Evolutionary conservation across 495 filamentous ascomycete species (phyloP), one percentile per base, ranked within the genome.

Genomic region (Mycothermus thermophilus): DNA sequence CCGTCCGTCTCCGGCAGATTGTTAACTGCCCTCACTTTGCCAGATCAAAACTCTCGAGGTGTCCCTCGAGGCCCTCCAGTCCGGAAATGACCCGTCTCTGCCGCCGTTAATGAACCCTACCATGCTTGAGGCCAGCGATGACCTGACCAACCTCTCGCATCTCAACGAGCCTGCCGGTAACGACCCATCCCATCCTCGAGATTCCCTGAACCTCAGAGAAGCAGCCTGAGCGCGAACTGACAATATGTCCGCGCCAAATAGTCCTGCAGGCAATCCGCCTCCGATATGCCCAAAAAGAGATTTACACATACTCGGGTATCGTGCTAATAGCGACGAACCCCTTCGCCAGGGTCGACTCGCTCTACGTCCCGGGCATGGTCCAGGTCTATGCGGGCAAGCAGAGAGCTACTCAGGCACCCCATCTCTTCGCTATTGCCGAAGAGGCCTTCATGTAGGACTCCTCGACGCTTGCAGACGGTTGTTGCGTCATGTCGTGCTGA

Each of bases 231-330:
- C n/a, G n/a, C n/a, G n/a, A n/a, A 44, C 63, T 73, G 46, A 72
- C 47, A 33, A n/a, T n/a, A 31, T 18, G 7, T 28, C 32, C 35
- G 33, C 35, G 19, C 21, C 15, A 14, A 37, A 41, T 47, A 96
- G 90, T 99, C 34, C 61, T 99, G 21, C 90, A 99, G 69, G 90
- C 90, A 17, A 99, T 99, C 53, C 86, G 83, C 52, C 75, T 99
- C 48, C 84, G 90, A 59, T 99, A 99, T 67, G 75, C 81, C 37
- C 93, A 99, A 55, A 96, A 96, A 54, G 90, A 99, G 51, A 99
- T 99, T 49, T 99, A 99, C 69, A 99, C 90, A 52, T 99, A 99
- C 65, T 92, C 83, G 58, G 90, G 90, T 48, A 99, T 99, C 52
- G 90, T 99, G 36, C 64, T 99, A 45, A 99, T 99, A 59, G 90